Evolutionary conservation across 371 early-diverging fungal genomes (phyloP).

Genomic region (Actinomortierella ambigua): DNA sequence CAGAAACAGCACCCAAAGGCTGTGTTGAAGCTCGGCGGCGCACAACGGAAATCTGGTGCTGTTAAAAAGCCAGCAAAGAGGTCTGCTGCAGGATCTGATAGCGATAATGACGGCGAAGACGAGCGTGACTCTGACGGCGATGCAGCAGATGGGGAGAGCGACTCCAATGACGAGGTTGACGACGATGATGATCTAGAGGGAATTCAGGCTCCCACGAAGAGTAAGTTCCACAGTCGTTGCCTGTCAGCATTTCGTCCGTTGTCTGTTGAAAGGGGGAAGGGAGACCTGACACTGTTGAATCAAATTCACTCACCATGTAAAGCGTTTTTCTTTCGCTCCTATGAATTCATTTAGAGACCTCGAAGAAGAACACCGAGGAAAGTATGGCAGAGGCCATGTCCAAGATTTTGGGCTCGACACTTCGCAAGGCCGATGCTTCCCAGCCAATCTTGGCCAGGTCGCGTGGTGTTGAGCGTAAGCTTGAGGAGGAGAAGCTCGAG

Average conservation of each 20-base stretch:
- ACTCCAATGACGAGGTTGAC: neutral
- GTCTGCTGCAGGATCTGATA: conserved; percentile 18
- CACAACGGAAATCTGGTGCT: neutral
- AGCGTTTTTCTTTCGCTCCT: neutral
- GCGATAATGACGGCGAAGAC: conserved; percentile 31
- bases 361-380: conserved; percentile 54
- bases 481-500: conserved; percentile 82
- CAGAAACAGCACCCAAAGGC: conserved; percentile 3
- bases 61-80: neutral
- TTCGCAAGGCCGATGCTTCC: conserved; percentile 56
- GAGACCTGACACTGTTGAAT: too few relatives aligned
- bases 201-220: conserved; percentile 1
- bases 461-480: conserved; percentile 68
- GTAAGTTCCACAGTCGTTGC: too few relatives aligned
- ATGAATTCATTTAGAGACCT: conserved; percentile 28
- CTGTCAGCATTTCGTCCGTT: too few relatives aligned
- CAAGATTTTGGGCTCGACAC: conserved; percentile 65
- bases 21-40: conserved; percentile 4
- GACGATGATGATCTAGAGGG: conserved; percentile 27
- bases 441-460: conserved; percentile 79
- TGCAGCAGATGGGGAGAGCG: too few relatives aligned
- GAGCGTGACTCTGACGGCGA: conserved; percentile 8
- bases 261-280: too few relatives aligned
- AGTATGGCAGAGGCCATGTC: conserved; percentile 70
- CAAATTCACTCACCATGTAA: neutral